A percentile compares a stretch with the other conserved stretches of the same genome.
phyloP scores from a whole-genome alignment of 306 rosid species.

The barrel medic (Medicago truncatula) region DNA sequence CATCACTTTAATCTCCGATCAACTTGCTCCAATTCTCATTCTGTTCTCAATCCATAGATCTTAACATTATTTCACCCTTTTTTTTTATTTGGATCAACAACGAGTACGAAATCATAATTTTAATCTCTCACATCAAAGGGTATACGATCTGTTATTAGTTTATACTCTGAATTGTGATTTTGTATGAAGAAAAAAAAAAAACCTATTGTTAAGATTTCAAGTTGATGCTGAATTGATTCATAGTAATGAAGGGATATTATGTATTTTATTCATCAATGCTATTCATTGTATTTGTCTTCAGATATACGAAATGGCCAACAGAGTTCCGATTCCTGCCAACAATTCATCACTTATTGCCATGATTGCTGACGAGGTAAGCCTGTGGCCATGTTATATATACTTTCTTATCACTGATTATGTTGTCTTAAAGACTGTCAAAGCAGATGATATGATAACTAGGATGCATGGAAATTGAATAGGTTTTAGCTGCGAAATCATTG shows the following conservation, averaged over 20 bases:
- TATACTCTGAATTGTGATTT: background rate
- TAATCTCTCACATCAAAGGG: constrained; percentile 3
- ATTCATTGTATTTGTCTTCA: constrained; percentile 11
- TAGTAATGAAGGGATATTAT: constrained; percentile 3
- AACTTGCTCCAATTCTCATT: constrained; percentile 23
- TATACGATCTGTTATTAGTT: constrained; percentile 37
- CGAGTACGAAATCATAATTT: constrained; percentile 8
- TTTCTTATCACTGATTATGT: constrained; percentile 5
- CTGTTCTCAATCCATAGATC: constrained; percentile 31
- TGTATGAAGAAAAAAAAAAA: background rate
- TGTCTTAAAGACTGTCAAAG: background rate
- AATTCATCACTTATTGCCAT: constrained; percentile 83
- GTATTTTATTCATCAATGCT: constrained; percentile 12
- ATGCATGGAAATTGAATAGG: background rate
- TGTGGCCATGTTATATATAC: background rate
- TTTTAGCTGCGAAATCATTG: background rate
- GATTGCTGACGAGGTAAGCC: constrained; percentile 91
- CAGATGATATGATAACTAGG: background rate
- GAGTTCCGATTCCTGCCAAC: constrained; percentile 58
- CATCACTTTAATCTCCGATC: constrained; percentile 7
- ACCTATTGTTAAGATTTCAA: background rate
- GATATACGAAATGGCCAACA: constrained; percentile 68
- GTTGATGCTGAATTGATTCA: background rate
- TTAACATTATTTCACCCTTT: background rate
- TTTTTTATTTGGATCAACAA: constrained; percentile 28